Conservation (phyloP, 192 early-diverging fungal genomes). For the Chytriomyces sp. region DNA sequence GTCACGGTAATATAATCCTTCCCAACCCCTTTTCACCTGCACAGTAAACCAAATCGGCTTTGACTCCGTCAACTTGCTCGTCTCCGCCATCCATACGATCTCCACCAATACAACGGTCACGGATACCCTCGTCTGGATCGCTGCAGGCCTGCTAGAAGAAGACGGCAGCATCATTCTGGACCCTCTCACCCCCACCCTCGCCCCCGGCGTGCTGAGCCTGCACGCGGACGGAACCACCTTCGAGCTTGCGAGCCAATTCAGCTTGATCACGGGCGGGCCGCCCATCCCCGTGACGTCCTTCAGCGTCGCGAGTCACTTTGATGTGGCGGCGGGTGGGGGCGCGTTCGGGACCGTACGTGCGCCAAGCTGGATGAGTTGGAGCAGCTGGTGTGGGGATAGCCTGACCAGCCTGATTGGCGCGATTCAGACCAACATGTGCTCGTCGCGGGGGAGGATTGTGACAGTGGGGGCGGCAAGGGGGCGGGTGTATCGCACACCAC, state of each 20-base stretch:
- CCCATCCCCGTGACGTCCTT: constrained; percentile 26
- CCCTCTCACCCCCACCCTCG: constrained; percentile 18
- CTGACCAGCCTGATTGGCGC: constrained; percentile 16
- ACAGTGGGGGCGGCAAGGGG: constrained; percentile 19
- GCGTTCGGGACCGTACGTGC: background rate
- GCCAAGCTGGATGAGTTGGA: constrained; percentile 29
- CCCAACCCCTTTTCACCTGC: no score
- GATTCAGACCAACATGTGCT: constrained; percentile 29
- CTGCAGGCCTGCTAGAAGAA: constrained; percentile 16
- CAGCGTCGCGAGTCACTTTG: constrained; percentile 11
- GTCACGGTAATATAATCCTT: no score
- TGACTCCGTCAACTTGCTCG: constrained; percentile 22
- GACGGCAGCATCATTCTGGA: constrained; percentile 6
- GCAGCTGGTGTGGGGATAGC: constrained; percentile 26
- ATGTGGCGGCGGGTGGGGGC: background rate
- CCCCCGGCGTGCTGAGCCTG: constrained; percentile 8
- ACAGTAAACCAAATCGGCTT: constrained; percentile 29
- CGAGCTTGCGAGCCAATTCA: constrained; percentile 11
- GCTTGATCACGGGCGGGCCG: constrained; percentile 24
- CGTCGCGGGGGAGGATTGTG: constrained; percentile 14
- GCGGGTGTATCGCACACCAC: background rate
- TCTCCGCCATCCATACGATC: constrained; percentile 4
- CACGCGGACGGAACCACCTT: constrained; percentile 10
- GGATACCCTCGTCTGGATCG: constrained; percentile 14
- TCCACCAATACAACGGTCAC: background rate